These are phyloP conservation scores for Phyllostachys edulis DNA, from an alignment of 176 grass and related monocot genomes.

Conservation along the genomic window DNA sequence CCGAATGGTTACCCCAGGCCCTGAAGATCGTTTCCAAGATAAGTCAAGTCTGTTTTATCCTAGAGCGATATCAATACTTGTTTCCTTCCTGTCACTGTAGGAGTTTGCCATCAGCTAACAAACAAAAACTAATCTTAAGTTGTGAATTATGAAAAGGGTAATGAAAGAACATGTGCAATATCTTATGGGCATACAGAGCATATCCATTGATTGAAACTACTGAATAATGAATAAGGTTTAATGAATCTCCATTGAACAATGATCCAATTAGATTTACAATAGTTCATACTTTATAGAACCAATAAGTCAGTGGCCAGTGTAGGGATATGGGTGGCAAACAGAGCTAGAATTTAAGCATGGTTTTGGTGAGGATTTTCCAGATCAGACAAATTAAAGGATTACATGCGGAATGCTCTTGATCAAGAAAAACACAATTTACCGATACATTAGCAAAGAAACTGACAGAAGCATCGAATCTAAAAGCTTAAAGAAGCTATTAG, in stretches of 20 bases:
- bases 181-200: background rate
- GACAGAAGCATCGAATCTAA: background rate
- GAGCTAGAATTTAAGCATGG: background rate
- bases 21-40: conserved; percentile 51
- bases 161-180: background rate
- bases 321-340: background rate
- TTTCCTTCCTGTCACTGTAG: conserved; percentile 33
- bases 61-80: conserved; percentile 55
- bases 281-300: background rate
- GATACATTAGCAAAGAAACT: background rate
- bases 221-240: background rate
- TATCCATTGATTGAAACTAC: background rate
- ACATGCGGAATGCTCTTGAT: background rate
- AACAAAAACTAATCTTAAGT: background rate
- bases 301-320: background rate
- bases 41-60: conserved; percentile 45
- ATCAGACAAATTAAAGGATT: background rate
- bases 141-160: background rate
- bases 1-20: conserved; percentile 39
- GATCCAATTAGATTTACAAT: background rate
- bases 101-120: background rate
- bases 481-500: background rate
- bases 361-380: background rate
- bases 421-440: background rate
- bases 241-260: background rate